phyloP scores from a whole-genome alignment of 495 filamentous ascomycete species.

The Bacidia gigantensis region DNA sequence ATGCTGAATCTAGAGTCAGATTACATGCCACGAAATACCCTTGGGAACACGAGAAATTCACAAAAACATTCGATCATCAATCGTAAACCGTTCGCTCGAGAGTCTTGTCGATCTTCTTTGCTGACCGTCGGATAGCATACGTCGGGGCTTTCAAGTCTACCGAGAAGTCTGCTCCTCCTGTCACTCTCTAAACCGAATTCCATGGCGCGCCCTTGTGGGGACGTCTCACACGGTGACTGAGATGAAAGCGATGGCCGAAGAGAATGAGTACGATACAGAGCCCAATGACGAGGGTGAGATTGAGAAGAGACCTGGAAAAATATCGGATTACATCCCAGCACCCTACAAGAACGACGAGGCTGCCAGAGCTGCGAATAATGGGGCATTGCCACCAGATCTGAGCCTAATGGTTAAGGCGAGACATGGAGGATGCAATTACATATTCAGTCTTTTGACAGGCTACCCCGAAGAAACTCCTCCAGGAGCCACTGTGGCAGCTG shows the following conservation, averaged over 20 bases:
- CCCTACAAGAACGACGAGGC: slow-evolving; percentile 99
- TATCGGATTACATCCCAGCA: slow-evolving; percentile 87
- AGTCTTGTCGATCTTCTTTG: no score
- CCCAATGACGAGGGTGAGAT: slow-evolving; percentile 97
- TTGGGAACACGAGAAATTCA: slow-evolving; percentile 83
- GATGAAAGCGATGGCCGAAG: slow-evolving; percentile 91
- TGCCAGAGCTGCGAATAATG: slow-evolving; percentile 93
- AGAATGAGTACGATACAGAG: slow-evolving; percentile 96
- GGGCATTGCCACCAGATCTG: slow-evolving; percentile 93
- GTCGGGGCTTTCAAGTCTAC: slow-evolving; percentile 99
- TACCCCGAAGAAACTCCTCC: slow-evolving; percentile 95
- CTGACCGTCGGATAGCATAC: slow-evolving; percentile 48
- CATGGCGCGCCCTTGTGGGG: slow-evolving; percentile 87
- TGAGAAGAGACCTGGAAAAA: slow-evolving; percentile 94
- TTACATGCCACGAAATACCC: slow-evolving; percentile 86
- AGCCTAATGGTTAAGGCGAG: slow-evolving; percentile 94
- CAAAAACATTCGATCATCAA: slow-evolving; percentile 92
- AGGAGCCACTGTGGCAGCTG: slow-evolving; percentile 62
- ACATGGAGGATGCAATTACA: slow-evolving; percentile 96
- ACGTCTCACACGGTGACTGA: slow-evolving; percentile 89
- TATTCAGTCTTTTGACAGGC: slow-evolving; percentile 93
- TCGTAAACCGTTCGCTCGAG: slow-evolving; percentile 53
- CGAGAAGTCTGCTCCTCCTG: slow-evolving; percentile 95
- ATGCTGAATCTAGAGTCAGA: slow-evolving; percentile 31
- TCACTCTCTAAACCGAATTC: slow-evolving; percentile 89